These are phyloP conservation scores for Aphanomyces invadans DNA, from an alignment of 352 stramenopile species.

Conservation along the genomic window DNA sequence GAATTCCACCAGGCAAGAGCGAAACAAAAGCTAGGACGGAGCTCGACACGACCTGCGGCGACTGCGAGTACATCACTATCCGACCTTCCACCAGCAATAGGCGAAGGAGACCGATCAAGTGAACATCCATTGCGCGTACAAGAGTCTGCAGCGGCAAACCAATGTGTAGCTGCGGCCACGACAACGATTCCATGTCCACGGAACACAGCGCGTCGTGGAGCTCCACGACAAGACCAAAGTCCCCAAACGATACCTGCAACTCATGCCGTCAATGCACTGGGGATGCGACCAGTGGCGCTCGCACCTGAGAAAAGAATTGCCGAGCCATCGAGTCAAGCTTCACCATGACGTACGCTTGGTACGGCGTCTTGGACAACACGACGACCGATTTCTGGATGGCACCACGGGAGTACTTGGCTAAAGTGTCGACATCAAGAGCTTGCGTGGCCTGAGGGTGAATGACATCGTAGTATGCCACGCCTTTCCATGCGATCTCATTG, in stretches of 20 bases:
- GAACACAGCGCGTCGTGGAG: conserved; percentile 31
- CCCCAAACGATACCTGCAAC: conserved; percentile 3
- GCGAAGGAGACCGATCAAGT: conserved; percentile 58
- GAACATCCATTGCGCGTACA: conserved; percentile 40
- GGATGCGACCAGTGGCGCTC: not conserved
- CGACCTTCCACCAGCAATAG: conserved; percentile 68
- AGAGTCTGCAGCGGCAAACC: conserved; percentile 43
- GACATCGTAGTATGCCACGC: not conserved
- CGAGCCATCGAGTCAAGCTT: conserved; percentile 6
- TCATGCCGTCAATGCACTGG: not conserved
- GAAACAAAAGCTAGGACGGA: conserved; percentile 9
- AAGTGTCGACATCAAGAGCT: not conserved
- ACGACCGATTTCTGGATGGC: conserved; percentile 15
- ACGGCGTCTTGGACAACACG: conserved; percentile 3
- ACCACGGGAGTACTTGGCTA: not conserved
- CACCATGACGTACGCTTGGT: not conserved
- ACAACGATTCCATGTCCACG: conserved; percentile 34
- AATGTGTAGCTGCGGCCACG: conserved; percentile 36
- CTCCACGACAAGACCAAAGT: conserved; percentile 25
- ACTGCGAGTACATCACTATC: conserved; percentile 59
- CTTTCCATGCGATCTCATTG: conserved; percentile 1
- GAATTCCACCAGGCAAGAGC: conserved; percentile 3
- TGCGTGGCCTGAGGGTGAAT: not conserved
- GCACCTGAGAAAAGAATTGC: conserved; percentile 19
- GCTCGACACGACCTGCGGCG: conserved; percentile 5